These are phyloP conservation scores for Tricholoma matsutake DNA, from an alignment of 768 basidiomycete species.

Conservation along the genomic window DNA sequence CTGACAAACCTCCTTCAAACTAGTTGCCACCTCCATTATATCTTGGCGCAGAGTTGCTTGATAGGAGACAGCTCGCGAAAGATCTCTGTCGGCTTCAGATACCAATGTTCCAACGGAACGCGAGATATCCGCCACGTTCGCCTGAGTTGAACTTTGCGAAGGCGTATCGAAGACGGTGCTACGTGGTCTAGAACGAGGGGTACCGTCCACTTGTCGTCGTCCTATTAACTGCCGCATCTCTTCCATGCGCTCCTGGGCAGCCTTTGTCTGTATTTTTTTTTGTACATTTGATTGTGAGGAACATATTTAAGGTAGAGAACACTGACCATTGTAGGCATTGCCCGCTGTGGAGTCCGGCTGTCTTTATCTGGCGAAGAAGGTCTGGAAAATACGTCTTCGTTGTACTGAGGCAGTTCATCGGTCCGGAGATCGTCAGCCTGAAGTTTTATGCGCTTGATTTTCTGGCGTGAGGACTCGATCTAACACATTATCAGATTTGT, in stretches of 20 bases:
- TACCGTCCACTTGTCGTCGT: constrained; percentile 51
- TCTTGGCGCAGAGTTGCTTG: constrained; percentile 56
- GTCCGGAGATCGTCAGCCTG: constrained; percentile 53
- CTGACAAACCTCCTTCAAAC: constrained; percentile 55
- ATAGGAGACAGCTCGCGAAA: constrained; percentile 47
- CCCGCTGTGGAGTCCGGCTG: constrained; percentile 44
- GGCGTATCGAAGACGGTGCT: constrained; percentile 35
- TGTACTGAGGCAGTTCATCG: constrained; percentile 12
- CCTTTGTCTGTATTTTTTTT: constrained; percentile 52
- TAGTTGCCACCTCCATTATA: constrained; percentile 45
- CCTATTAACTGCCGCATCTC: constrained; percentile 79
- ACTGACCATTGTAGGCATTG: constrained; percentile 41
- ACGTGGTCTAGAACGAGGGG: constrained; percentile 47
- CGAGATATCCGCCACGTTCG: constrained; percentile 34
- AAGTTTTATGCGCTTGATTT: constrained; percentile 71
- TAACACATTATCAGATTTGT: constrained; percentile 24
- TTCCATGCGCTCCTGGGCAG: constrained; percentile 74
- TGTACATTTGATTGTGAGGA: not conserved
- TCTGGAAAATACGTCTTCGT: constrained; percentile 36
- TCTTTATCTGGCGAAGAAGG: constrained; percentile 60
- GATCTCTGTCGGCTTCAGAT: constrained; percentile 54
- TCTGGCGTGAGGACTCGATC: constrained; percentile 69
- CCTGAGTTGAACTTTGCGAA: constrained; percentile 18
- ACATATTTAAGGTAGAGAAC: constrained; percentile 1
- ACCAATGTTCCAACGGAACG: constrained; percentile 51